Base-by-base conservation (phyloP, 306 rosid genomes). In the Trifolium dubium region DNA sequence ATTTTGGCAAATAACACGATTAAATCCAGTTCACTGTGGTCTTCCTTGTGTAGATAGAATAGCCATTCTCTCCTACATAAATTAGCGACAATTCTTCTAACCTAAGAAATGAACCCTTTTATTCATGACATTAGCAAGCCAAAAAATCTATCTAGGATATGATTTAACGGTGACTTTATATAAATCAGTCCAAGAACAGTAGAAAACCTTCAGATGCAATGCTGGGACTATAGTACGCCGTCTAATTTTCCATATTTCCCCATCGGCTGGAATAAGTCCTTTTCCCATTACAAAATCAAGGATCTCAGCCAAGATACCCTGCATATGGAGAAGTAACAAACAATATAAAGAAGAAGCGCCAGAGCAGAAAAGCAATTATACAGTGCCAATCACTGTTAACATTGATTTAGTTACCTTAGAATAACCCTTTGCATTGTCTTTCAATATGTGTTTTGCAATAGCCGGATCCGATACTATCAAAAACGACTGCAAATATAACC, bases 241-340 rank as follows among this genome's bases (percentile, higher is more conserved):
- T 51, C 99, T 82, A 30, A 82, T 84, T 69, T 91, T 91, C 99
- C 99, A 94, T 77, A 94, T 86, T 77, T 94, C 97, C 54, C 99
- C 99, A 58, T 94, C 99, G 68, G 99, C 99, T 31, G 99, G 99
- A 83, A 94, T 94, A 60, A 94, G 97, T 61, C 99, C 99, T 72
- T 83, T 94, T 59, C 99, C 99, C 99, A 94, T 94, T 60, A 94
- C 99, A 77, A 94, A 94, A 6, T 94, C 93, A 7, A 94, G 84
- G 73, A 94, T 94, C 87, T 94, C 99, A 66, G 99, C 99, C 89
- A 94, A 84, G 79, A 94, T 91, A 44, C 99, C 99, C 99, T 94
- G 93, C 74, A 74, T 56, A 53, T 67, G 54, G 53, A 84, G 64
- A 75, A 51, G 69, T 58, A 61, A 58, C 51, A 56, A 65, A 31